Conservation (phyloP, 192 early-diverging fungal genomes). For the Gonapodya prolifera region DNA sequence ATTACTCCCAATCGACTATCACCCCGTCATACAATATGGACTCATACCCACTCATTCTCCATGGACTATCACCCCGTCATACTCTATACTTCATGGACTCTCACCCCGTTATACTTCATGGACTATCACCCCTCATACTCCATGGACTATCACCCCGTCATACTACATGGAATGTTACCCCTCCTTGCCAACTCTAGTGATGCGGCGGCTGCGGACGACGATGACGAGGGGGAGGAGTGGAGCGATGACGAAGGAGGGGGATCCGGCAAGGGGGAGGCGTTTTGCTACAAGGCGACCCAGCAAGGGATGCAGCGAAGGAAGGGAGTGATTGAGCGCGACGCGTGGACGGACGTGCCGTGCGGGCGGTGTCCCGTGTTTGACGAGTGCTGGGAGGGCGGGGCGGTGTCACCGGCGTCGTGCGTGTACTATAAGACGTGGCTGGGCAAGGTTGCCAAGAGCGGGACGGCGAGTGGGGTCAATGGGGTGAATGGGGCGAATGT, state of each 20-base stretch:
- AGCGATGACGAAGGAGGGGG: constrained; percentile 8
- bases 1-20: too few species aligned
- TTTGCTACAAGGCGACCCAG: constrained; percentile 61
- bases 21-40: too few species aligned
- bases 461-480: neutral
- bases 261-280: constrained; percentile 34
- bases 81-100: too few species aligned
- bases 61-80: too few species aligned
- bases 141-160: too few species aligned
- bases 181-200: too few species aligned
- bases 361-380: constrained; percentile 74
- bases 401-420: constrained; percentile 64
- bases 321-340: constrained; percentile 26
- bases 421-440: constrained; percentile 75
- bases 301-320: constrained; percentile 15
- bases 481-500: too few species aligned
- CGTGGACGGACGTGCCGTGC: constrained; percentile 71
- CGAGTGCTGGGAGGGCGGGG: constrained; percentile 59
- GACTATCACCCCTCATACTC: too few species aligned
- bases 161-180: too few species aligned
- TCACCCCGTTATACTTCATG: too few species aligned
- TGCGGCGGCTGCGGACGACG: constrained; percentile 30
- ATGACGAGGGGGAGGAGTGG: constrained; percentile 31
- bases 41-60: too few species aligned
- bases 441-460: neutral